A percentile compares a stretch with the other conserved stretches of the same genome.
These are phyloP conservation scores for Tephrocybe sp. DNA, from an alignment of 768 basidiomycete genomes.

Conservation along the genomic window DNA sequence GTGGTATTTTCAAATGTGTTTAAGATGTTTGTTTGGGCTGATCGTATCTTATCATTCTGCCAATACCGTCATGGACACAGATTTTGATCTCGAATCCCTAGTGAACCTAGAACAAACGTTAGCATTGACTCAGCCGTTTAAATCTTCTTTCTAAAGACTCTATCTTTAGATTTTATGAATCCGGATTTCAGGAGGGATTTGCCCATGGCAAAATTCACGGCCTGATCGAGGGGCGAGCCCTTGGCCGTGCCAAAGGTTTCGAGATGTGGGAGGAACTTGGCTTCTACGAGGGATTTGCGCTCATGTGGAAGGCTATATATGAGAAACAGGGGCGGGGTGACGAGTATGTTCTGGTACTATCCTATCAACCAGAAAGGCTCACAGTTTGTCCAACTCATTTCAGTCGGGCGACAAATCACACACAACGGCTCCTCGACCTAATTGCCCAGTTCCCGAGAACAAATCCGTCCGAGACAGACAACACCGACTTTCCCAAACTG, in stretches of 20 bases:
- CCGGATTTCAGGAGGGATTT: conserved; percentile 75
- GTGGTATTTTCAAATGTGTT: no score
- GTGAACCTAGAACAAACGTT: conserved; percentile 65
- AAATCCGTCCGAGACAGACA: conserved; percentile 58
- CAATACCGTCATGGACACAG: conserved; percentile 24
- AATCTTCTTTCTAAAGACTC: conserved; percentile 1
- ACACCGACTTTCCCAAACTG: conserved; percentile 71
- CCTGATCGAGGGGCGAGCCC: conserved; percentile 83
- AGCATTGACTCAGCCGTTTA: conserved; percentile 16
- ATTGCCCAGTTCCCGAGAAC: conserved; percentile 72
- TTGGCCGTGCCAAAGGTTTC: conserved; percentile 88
- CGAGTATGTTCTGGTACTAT: conserved; percentile 37
- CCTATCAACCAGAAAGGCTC: background rate
- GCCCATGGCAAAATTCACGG: conserved; percentile 89
- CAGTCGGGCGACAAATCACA: conserved; percentile 62
- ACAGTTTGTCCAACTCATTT: background rate
- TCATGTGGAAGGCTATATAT: conserved; percentile 60
- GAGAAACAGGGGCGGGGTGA: conserved; percentile 37
- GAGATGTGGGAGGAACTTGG: conserved; percentile 98
- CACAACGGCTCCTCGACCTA: conserved; percentile 65
- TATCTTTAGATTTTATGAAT: conserved; percentile 67
- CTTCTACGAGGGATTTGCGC: conserved; percentile 85
- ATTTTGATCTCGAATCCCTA: conserved; percentile 59
- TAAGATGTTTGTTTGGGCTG: background rate
- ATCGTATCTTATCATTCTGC: background rate